Percentiles rank a stretch among this genome's conserved stretches.
phyloP scores from a whole-genome alignment of 2,329 filamentous ascomycete species.

The Diaporthe longicolla region DNA sequence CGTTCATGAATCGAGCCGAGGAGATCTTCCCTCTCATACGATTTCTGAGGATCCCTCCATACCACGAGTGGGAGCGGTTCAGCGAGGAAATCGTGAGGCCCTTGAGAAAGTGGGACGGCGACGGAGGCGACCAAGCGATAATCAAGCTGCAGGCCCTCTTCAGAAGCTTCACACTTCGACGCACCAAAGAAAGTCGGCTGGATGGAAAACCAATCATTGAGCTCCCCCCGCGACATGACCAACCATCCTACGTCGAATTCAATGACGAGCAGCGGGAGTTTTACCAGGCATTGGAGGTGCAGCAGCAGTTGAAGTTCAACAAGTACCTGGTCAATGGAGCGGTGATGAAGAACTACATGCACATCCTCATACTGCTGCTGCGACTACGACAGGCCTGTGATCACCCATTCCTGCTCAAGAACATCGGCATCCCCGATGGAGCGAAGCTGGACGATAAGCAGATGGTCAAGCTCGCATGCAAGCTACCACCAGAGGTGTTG shows the following conservation, averaged over 20 bases:
- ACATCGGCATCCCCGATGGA: conserved; percentile 50
- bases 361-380: conserved; percentile 81
- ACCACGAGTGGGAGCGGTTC: conserved; percentile 46
- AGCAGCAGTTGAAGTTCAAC: conserved; percentile 48
- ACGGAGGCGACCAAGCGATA: conserved; percentile 1
- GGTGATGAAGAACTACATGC: conserved; percentile 72
- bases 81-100: conserved; percentile 52
- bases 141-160: conserved; percentile 69
- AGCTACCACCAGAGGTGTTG: conserved; percentile 43
- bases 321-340: conserved; percentile 46
- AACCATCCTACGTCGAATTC: conserved; percentile 73
- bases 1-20: conserved; percentile 38
- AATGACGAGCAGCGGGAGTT: conserved; percentile 72
- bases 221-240: conserved; percentile 73
- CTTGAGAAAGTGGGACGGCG: conserved; percentile 24
- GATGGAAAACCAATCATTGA: conserved; percentile 81
- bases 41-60: conserved; percentile 52
- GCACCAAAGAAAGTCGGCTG: conserved; percentile 81
- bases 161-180: conserved; percentile 82
- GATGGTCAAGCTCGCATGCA: conserved; percentile 48
- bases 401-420: conserved; percentile 74
- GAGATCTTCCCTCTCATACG: conserved; percentile 46
- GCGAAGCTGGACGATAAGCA: conserved; percentile 46
- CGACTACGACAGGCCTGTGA: conserved; percentile 84
- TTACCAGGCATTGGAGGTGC: conserved; percentile 59